Conservation (phyloP, 352 stramenopile genomes). For the Phytophthora fragariaefolia region DNA sequence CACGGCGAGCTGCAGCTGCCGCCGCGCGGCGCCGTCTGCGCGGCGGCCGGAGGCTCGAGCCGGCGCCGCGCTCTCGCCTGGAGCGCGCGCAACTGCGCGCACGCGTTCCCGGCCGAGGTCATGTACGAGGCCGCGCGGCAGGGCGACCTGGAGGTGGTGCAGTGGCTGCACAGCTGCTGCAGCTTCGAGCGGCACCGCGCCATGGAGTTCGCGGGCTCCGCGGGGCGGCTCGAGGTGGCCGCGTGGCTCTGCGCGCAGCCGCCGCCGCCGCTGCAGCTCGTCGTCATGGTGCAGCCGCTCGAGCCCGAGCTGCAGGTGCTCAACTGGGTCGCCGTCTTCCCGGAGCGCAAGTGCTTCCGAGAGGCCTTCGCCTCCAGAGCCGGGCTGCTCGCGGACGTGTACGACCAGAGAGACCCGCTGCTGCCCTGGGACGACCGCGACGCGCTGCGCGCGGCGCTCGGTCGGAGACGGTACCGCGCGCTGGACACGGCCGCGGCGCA, state of each 20-base stretch:
- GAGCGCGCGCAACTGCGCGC: conserved; percentile 40
- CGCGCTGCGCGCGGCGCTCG: conserved; percentile 19
- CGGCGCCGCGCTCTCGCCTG: conserved; percentile 32
- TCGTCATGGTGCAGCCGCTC: conserved; percentile 45
- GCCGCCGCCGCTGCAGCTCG: too few relatives aligned
- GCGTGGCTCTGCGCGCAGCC: conserved; percentile 44
- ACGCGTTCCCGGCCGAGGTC: conserved; percentile 42
- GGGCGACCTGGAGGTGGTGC: conserved; percentile 42
- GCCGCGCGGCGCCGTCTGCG: conserved; percentile 1
- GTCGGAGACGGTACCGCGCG: conserved; percentile 27
- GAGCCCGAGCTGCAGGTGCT: conserved; percentile 34
- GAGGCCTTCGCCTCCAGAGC: conserved; percentile 43
- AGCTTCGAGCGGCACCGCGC: conserved; percentile 44
- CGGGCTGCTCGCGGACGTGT: conserved; percentile 34
- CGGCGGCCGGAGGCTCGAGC: too few relatives aligned
- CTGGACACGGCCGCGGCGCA: conserved; percentile 40
- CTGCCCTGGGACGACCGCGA: conserved; percentile 29
- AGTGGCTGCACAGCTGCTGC: conserved; percentile 48
- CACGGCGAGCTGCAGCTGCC: conserved; percentile 22
- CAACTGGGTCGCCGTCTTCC: conserved; percentile 50
- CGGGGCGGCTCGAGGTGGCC: conserved; percentile 40
- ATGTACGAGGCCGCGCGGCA: conserved; percentile 51
- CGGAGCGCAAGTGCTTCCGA: conserved; percentile 31
- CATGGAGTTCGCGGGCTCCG: conserved; percentile 50
- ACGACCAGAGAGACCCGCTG: conserved; percentile 43